Evolutionary conservation across 192 early-diverging fungal species (phyloP).

Genomic region (Rhizoclosmatium sp.): DNA sequence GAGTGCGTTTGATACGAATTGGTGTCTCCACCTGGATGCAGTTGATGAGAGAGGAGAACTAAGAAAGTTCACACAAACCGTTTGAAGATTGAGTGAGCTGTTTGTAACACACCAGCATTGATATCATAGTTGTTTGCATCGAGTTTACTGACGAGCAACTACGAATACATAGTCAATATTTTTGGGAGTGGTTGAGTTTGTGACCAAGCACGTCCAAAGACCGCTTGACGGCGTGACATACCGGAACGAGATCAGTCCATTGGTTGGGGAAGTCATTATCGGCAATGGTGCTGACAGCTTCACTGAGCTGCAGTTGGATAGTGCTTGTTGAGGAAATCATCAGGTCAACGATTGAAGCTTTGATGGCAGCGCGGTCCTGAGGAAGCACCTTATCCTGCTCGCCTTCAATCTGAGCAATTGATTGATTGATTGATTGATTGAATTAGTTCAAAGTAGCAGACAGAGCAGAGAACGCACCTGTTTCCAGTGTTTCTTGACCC

Average conservation of each 20-base stretch:
- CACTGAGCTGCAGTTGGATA: slow-evolving; percentile 89
- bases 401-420: slow-evolving; percentile 52
- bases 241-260: slow-evolving; percentile 81
- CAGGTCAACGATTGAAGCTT: slow-evolving; percentile 80
- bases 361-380: slow-evolving; percentile 82
- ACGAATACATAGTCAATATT: background rate
- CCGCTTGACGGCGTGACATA: background rate
- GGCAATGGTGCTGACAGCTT: slow-evolving; percentile 93
- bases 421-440: background rate
- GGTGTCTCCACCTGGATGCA: slow-evolving; percentile 78
- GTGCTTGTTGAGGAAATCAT: slow-evolving; percentile 83
- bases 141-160: slow-evolving; percentile 73
- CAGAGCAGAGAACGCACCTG: slow-evolving; percentile 37
- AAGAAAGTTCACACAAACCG: slow-evolving; percentile 49
- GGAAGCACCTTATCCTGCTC: slow-evolving; percentile 58
- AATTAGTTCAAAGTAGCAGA: background rate
- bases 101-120: slow-evolving; percentile 93
- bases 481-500: slow-evolving; percentile 88
- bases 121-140: slow-evolving; percentile 75
- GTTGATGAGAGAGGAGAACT: background rate
- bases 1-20: slow-evolving; percentile 79
- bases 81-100: slow-evolving; percentile 95
- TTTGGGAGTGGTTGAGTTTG: background rate
- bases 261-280: slow-evolving; percentile 90
- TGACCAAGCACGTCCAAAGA: background rate